Percentiles rank a stretch among this genome's conserved stretches.
phyloP scores from a whole-genome alignment of 345 rosid genomes.

The Sisymbrium altissimum region DNA sequence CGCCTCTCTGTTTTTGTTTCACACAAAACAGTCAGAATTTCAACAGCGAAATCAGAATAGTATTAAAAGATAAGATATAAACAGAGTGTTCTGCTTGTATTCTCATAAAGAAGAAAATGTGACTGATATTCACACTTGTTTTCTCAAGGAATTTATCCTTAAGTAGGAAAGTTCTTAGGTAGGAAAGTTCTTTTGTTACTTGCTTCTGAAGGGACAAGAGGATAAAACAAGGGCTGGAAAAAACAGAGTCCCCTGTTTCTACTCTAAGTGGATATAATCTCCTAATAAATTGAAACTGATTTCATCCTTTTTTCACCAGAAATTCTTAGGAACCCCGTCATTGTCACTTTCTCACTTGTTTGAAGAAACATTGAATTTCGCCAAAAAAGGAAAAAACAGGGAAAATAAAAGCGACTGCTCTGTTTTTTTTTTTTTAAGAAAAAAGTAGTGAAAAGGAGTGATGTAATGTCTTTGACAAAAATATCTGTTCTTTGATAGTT shows the following conservation, averaged over 20 bases:
- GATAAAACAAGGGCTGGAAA: not conserved
- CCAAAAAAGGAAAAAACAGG: not conserved
- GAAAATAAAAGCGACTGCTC: not conserved
- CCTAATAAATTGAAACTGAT: not conserved
- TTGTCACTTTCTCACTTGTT: not conserved
- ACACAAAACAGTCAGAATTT: slow-evolving; percentile 14
- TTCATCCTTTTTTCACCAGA: not conserved
- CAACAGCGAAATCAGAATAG: not conserved
- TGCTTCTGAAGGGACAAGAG: not conserved
- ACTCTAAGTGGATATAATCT: not conserved
- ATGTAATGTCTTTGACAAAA: not conserved
- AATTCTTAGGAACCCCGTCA: not conserved
- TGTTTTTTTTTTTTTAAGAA: not conserved
- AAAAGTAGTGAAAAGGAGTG: not conserved
- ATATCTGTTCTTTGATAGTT: not conserved
- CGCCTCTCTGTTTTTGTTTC: slow-evolving; percentile 38
- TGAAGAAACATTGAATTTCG: not conserved
- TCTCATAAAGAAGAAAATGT: not conserved
- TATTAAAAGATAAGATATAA: not conserved
- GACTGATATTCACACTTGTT: not conserved
- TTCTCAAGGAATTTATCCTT: not conserved
- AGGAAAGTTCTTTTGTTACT: not conserved
- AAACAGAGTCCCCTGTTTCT: slow-evolving; percentile 10
- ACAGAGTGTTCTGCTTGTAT: not conserved
- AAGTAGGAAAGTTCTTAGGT: no score